Base-by-base conservation (phyloP, 2,329 filamentous ascomycete species). In the Alternaria novae-zelandiae region DNA sequence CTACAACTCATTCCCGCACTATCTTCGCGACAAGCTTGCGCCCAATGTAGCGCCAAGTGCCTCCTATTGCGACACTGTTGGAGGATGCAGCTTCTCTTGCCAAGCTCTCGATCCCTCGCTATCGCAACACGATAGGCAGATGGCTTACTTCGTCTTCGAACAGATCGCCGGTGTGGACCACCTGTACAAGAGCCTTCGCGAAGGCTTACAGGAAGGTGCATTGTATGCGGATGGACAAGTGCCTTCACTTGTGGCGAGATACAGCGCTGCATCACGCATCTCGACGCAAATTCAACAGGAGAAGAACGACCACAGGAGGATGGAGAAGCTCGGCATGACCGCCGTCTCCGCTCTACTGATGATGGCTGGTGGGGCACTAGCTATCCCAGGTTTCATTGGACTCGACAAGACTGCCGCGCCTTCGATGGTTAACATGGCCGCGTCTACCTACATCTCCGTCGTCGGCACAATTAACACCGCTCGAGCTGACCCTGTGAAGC, bases 101-200 rank as follows among this genome's bases (percentile, higher is more conserved):
- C 15, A 15, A 21, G 12, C 51, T 20, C 17, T 61, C 15, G 44
- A 50, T 8, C 13, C 36, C 2, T 25, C 57, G 5, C 32, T 54
- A 5, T 28, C 61, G 20, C 9, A 10, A 15, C 26, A 64, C 7
- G 57, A 57, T 4, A 51, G n/a, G 13, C 57, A 64, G 28, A 61
- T 57, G 57, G 53, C 53, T 20, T 57, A 54, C n/a, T 59, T 28
- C 15, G 28, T 64, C 3, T 64, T 64, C 43, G 61, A 64, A 17
- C 58, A 60, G 17, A 47, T 64, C 2, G 23, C 41, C 21, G 53
- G 61, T 3, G 5, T 61, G 3, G 41, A 60, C n/a, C 53, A 60
- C 36, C 13, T 44, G 10, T 57, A 6, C 7, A 15, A 23, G 15
- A 53, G 57, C 15, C 45, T 61, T 6, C 28, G 20, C 20, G 23